phyloP scores from a whole-genome alignment of 768 basidiomycete species.

The Phlegmacium glaucopus region DNA sequence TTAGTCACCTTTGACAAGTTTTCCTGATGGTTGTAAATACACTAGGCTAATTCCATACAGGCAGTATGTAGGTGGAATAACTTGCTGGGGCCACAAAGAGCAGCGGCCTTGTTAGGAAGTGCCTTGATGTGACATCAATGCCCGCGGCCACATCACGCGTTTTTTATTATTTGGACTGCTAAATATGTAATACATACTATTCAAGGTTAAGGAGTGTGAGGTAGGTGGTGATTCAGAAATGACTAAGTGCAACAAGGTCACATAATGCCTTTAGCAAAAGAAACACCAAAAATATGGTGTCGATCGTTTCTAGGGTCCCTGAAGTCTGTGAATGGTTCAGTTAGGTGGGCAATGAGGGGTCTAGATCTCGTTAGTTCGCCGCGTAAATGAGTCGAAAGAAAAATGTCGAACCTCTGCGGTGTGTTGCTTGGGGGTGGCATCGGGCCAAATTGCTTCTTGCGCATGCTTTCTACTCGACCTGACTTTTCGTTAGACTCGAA shows the following conservation, averaged over 20 bases:
- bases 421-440: not conserved
- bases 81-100: constrained; percentile 3
- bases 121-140: not conserved
- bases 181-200: constrained; percentile 9
- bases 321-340: constrained; percentile 18
- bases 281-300: constrained; percentile 26
- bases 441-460: not conserved
- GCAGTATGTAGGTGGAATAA: constrained; percentile 14
- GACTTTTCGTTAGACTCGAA: not conserved
- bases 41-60: constrained; percentile 45
- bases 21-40: constrained; percentile 17
- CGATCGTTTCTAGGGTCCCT: constrained; percentile 19
- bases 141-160: constrained; percentile 1
- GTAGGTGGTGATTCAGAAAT: constrained; percentile 2
- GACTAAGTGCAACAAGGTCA: constrained; percentile 1
- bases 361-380: constrained; percentile 6
- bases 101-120: too few species aligned
- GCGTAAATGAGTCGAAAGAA: not conserved
- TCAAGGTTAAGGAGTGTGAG: constrained; percentile 3
- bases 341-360: constrained; percentile 16
- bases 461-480: not conserved
- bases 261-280: constrained; percentile 24
- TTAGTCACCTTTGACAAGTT: constrained; percentile 20
- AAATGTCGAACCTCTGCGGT: not conserved
- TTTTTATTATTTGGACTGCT: not conserved